A percentile compares a stretch with the other conserved stretches of the same genome.
These are phyloP conservation scores for Aspergillus unguis DNA, from an alignment of 2,329 filamentous ascomycete genomes.

Conservation along the genomic window DNA sequence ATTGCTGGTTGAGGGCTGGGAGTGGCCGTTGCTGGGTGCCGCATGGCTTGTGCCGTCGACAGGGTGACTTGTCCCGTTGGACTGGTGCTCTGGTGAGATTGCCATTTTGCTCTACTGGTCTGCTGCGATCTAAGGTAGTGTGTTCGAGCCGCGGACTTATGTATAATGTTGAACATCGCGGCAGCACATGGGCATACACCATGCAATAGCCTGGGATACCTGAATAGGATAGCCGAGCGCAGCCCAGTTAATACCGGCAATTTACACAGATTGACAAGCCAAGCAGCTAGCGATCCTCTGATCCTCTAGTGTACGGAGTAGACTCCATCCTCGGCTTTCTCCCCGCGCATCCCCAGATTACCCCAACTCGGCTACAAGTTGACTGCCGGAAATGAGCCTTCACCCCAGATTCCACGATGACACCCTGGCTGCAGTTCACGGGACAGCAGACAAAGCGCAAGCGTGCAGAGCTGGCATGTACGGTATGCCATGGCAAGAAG, in stretches of 20 bases:
- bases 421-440: slow-evolving; percentile 10
- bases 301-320: too few relatives aligned
- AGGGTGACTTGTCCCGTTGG: background rate
- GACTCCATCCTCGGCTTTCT: too few relatives aligned
- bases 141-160: too few relatives aligned
- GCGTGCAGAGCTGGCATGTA: slow-evolving; percentile 13
- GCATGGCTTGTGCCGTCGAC: background rate
- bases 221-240: too few relatives aligned
- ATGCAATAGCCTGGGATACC: too few relatives aligned
- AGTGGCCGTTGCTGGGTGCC: background rate
- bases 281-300: too few relatives aligned
- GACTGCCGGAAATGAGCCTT: background rate
- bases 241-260: too few relatives aligned
- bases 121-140: background rate
- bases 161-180: too few relatives aligned
- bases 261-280: too few relatives aligned
- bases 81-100: background rate
- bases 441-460: slow-evolving; percentile 12
- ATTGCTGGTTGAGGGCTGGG: background rate
- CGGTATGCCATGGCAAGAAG: slow-evolving; percentile 14
- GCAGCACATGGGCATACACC: too few relatives aligned
- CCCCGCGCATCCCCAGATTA: too few relatives aligned
- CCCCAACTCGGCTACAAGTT: background rate
- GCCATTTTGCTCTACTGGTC: slow-evolving; percentile 3
- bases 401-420: background rate